Conservation (phyloP, 768 basidiomycete species). For the Tulasnella sp. region DNA sequence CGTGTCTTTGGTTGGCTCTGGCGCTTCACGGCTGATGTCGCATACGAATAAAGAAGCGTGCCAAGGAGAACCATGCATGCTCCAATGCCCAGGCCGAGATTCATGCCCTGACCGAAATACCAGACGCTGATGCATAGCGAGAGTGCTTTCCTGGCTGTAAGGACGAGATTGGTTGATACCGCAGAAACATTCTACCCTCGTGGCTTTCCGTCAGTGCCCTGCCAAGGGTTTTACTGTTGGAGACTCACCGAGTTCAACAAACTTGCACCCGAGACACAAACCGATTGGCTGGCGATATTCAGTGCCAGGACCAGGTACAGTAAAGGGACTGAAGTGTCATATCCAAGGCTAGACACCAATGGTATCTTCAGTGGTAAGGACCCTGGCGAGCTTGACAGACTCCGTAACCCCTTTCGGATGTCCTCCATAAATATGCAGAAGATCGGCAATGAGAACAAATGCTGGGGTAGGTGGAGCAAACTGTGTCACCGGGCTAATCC, state of each 20-base stretch:
- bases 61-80: slow-evolving; percentile 64
- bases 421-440: slow-evolving; percentile 44
- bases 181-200: slow-evolving; percentile 52
- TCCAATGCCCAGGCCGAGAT: slow-evolving; percentile 47
- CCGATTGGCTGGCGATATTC: slow-evolving; percentile 60
- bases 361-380: no score
- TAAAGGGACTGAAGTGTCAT: slow-evolving; percentile 20
- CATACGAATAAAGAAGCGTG: slow-evolving; percentile 39
- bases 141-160: slow-evolving; percentile 69
- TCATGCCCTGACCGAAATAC: slow-evolving; percentile 72
- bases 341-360: slow-evolving; percentile 42
- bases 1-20: no score
- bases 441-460: slow-evolving; percentile 63
- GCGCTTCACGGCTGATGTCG: no score
- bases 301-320: slow-evolving; percentile 46
- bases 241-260: slow-evolving; percentile 56
- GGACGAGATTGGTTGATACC: slow-evolving; percentile 67
- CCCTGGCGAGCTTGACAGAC: no score
- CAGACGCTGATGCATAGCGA: slow-evolving; percentile 72
- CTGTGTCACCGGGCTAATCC: no score
- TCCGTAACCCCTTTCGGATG: slow-evolving; percentile 11
- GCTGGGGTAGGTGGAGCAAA: slow-evolving; percentile 37
- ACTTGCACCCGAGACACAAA: slow-evolving; percentile 79
- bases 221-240: not conserved
- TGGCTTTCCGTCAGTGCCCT: not conserved